These are phyloP conservation scores for Fusarium aywerte DNA, from an alignment of 2,329 filamentous ascomycete species.

Conservation along the genomic window DNA sequence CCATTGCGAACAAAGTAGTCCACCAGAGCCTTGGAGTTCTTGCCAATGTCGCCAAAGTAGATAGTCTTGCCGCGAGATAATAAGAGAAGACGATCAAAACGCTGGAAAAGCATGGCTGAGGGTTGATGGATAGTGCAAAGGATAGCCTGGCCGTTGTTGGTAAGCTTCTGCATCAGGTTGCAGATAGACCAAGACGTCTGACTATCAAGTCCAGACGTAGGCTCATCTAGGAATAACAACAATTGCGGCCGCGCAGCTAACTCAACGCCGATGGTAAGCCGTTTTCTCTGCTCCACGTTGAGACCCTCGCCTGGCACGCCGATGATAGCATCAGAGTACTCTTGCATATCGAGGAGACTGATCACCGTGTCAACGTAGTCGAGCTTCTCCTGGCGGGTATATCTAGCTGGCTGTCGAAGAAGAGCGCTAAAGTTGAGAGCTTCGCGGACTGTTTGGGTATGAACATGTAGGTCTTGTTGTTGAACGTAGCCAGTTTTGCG, in stretches of 20 bases:
- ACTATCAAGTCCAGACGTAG: slow-evolving; percentile 67
- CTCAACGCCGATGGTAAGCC: slow-evolving; percentile 67
- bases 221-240: slow-evolving; percentile 68
- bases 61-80: slow-evolving; percentile 71
- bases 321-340: slow-evolving; percentile 71
- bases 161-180: slow-evolving; percentile 67
- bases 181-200: slow-evolving; percentile 70
- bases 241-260: slow-evolving; percentile 64
- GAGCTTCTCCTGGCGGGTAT: slow-evolving; percentile 76
- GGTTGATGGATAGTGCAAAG: slow-evolving; percentile 65
- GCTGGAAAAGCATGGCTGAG: slow-evolving; percentile 59
- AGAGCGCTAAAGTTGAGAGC: slow-evolving; percentile 83
- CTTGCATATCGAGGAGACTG: slow-evolving; percentile 69
- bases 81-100: slow-evolving; percentile 68
- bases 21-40: slow-evolving; percentile 63
- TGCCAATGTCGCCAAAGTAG: slow-evolving; percentile 73
- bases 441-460: slow-evolving; percentile 84
- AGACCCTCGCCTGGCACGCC: slow-evolving; percentile 68
- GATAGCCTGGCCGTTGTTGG: slow-evolving; percentile 60
- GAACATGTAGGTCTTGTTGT: slow-evolving; percentile 85
- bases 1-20: slow-evolving; percentile 73
- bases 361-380: slow-evolving; percentile 84
- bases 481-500: slow-evolving; percentile 89
- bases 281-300: slow-evolving; percentile 68
- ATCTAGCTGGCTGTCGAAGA: slow-evolving; percentile 78